Base-by-base conservation (phyloP, 2,329 filamentous ascomycete species). In the Aureobasidium pullulans region DNA sequence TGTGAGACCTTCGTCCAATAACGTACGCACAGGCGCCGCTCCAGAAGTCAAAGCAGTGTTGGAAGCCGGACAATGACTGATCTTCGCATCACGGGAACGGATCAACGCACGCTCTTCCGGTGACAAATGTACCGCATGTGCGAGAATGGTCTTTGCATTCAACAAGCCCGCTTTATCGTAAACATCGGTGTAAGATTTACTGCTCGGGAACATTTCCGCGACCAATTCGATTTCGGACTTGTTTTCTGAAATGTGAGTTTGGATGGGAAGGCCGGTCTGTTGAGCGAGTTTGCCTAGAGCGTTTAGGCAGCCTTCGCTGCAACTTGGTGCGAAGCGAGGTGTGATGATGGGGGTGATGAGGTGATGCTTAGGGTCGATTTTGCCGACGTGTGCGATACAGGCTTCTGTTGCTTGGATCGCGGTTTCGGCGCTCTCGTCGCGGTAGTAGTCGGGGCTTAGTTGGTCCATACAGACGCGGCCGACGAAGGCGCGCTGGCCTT, bases 381-480 rank as follows among this genome's bases (percentile, higher is more conserved):
- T 64, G 31, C 74, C 71, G 62, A 93, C 85, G 71, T 95, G 84
- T 2, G 73, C 71, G 58, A 79, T 76, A 53, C 69, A 74, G 4
- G 70, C 73, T 65, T 68, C 66, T 8, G 73, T 73, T 32, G 71
- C 71, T 1, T 76, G 75, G 52, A 95, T 85, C 0, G 84, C 80
- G 28, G 79, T 76, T 2, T 81, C 81, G 0, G 84, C 73, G 15
- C 81, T 84, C 60, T 82, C 81, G 70, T 99, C 94, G 23, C 85
- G 81, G 75, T 97, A 97, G 76, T 87, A 89, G 1, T 82, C 80
- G 0, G 92, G 92, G 39, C 84, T 86, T 4, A 88, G 71, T 32
- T 81, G 81, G 71, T 97, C 90, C 94, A 99, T 97, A 77, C 92
- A 96, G n/a, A 95, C 89, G 42, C 94, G 82, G 34, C 94, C 94